Percentiles rank a stretch among this genome's conserved stretches.
These are phyloP conservation scores for Lipomyces sp. DNA, from an alignment of 805 yeast genomes.

Conservation along the genomic window DNA sequence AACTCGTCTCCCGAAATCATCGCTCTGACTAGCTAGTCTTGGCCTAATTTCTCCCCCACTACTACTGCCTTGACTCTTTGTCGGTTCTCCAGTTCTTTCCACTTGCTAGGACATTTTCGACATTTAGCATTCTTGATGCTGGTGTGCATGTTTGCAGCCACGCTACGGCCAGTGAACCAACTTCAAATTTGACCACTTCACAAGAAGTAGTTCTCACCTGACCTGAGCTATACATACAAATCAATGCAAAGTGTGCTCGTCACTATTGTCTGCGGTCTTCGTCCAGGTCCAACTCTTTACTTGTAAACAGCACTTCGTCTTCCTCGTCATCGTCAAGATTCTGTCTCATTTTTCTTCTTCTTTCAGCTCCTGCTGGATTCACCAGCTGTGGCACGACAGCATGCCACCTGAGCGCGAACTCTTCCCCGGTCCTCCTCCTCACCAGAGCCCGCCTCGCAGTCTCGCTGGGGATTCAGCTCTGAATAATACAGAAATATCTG, in stretches of 20 bases:
- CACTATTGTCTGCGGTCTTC: neutral
- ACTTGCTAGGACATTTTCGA: too few species aligned
- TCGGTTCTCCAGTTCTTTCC: too few species aligned
- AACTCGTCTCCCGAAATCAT: too few species aligned
- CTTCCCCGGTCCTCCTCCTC: neutral
- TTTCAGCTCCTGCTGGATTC: neutral
- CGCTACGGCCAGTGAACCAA: too few species aligned
- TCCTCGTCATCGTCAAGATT: constrained; percentile 7
- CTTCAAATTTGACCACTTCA: neutral
- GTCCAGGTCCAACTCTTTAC: neutral
- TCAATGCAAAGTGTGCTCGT: neutral
- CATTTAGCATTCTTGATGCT: too few species aligned
- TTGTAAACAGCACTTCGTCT: neutral
- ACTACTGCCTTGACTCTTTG: too few species aligned
- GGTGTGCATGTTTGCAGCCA: too few species aligned
- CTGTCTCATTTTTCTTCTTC: constrained; percentile 11
- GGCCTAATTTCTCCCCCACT: too few species aligned
- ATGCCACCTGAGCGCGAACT: neutral
- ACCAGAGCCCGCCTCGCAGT: neutral
- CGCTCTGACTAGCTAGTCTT: too few species aligned
- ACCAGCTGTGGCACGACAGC: neutral
- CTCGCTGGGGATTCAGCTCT: neutral
- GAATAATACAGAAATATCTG: neutral
- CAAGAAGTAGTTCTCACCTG: neutral
- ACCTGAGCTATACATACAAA: neutral